Percentiles rank a stretch among this genome's conserved stretches.
These are phyloP conservation scores for Fusarium nodosum DNA, from an alignment of 2,329 filamentous ascomycete species.

Conservation along the genomic window DNA sequence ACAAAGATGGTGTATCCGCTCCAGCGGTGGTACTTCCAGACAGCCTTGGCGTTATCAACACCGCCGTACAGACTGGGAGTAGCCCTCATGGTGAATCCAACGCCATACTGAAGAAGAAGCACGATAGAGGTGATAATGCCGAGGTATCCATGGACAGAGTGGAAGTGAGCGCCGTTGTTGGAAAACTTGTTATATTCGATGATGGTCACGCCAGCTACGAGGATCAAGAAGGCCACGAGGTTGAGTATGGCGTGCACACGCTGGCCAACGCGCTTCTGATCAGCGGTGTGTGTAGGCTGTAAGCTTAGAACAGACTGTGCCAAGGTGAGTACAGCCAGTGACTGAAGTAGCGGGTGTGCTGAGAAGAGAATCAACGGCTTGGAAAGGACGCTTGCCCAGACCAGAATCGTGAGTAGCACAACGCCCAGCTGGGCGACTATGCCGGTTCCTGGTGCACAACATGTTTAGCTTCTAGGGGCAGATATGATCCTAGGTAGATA, in stretches of 20 bases:
- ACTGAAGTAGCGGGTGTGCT: conserved; percentile 82
- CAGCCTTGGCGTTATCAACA: conserved; percentile 79
- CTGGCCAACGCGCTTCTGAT: conserved; percentile 76
- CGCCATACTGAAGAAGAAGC: conserved; percentile 78
- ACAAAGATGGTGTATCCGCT: conserved; percentile 81
- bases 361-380: conserved; percentile 84
- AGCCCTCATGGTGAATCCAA: conserved; percentile 88
- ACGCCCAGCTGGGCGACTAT: conserved; percentile 83
- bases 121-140: conserved; percentile 81
- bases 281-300: conserved; percentile 84
- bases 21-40: conserved; percentile 92
- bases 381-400: conserved; percentile 83
- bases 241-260: conserved; percentile 78
- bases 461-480: conserved; percentile 13
- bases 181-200: conserved; percentile 89
- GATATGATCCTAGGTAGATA: background rate
- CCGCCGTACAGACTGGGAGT: conserved; percentile 81
- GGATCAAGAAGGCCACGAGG: conserved; percentile 70
- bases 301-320: conserved; percentile 86
- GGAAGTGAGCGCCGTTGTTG: conserved; percentile 78
- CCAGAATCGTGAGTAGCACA: conserved; percentile 78
- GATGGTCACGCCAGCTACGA: conserved; percentile 74
- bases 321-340: conserved; percentile 77
- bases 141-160: conserved; percentile 83
- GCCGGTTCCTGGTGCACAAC: conserved; percentile 75